Evolutionary conservation across 495 filamentous ascomycete genomes (phyloP), one percentile per base, ranked within the genome.

Genomic region (Penicillium subrubescens): DNA sequence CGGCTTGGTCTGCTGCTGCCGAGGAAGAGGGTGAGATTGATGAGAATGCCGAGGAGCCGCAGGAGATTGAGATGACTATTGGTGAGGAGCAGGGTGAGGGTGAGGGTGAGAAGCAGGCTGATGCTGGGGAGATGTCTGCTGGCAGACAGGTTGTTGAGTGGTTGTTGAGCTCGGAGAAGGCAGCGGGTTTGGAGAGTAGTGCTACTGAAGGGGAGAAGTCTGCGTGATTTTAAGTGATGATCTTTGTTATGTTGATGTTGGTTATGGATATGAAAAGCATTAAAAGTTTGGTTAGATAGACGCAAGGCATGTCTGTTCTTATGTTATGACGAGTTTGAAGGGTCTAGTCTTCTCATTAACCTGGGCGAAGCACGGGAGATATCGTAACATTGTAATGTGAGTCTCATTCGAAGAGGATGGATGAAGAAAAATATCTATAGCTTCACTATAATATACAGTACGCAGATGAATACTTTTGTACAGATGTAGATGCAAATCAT

Each of bases 121-220:
- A 59, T 57, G 63, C 62, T 19, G 71, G 72, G 19, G 73, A 74
- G 48, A 71, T 78, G 71, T 70, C 77, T 63, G 73, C 71, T 57
- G 75, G 71, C 63, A 75, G 74, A 70, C 72, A 77, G 72, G 78
- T 82, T 52, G 79, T 82, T 57, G 80, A 82, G 74, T 82, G 80
- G 80, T 65, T 82, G 64, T 65, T 82, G 65, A 70, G 71, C 50
- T 78, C 75, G 48, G 80, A 81, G 67, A 77, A 77, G 65, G 72
- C 63, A 41, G 75, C 63, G 54, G 75, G 70, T 35, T 64, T 77
- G 68, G 79, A 80, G 73, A 71, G 64, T 52, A 69, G 67, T 56
- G 74, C 70, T 60, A 74, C 66, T 14, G 69, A 74, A 61, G 72
- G 67, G 5, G 61, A 63, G 61, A 52, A 58, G 23, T 68, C 71